These are phyloP conservation scores for Avena atlantica DNA, from an alignment of 176 grass and related monocot genomes.

Conservation along the genomic window DNA sequence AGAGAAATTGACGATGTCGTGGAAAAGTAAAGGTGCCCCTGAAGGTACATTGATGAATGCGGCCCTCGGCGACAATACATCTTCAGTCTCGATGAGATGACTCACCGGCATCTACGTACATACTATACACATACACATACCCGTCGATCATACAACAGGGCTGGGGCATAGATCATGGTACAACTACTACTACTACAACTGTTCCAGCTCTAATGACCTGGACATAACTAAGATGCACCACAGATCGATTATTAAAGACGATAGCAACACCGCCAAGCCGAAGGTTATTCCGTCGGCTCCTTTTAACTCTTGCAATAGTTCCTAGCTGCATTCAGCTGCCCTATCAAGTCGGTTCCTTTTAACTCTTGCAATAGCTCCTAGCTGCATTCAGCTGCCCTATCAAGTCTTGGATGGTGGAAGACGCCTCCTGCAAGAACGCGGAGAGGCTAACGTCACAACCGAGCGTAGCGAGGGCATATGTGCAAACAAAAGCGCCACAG, in stretches of 20 bases:
- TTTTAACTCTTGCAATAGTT: constrained; percentile 23
- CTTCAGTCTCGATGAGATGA: neutral
- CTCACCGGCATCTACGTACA: neutral
- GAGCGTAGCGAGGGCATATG: neutral
- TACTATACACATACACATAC: neutral
- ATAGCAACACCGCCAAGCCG: neutral
- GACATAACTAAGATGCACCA: neutral
- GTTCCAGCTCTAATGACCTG: neutral
- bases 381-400: constrained; percentile 46
- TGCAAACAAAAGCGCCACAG: neutral
- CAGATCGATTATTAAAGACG: neutral
- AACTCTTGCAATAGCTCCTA: constrained; percentile 21
- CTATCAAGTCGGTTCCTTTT: constrained; percentile 48
- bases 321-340: constrained; percentile 44
- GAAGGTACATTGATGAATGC: neutral
- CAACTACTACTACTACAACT: neutral
- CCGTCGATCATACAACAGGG: neutral
- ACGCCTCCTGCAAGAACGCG: constrained; percentile 53
- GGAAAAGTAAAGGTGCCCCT: neutral
- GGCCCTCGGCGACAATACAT: neutral
- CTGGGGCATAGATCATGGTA: constrained; percentile 1
- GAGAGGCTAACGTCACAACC: neutral
- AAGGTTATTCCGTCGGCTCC: neutral
- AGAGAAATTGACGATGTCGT: neutral
- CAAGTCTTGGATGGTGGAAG: constrained; percentile 61